Evolutionary conservation across 371 early-diverging fungal genomes (phyloP), one percentile per base, ranked within the genome.

Genomic region (Sporodiniella umbellata): DNA sequence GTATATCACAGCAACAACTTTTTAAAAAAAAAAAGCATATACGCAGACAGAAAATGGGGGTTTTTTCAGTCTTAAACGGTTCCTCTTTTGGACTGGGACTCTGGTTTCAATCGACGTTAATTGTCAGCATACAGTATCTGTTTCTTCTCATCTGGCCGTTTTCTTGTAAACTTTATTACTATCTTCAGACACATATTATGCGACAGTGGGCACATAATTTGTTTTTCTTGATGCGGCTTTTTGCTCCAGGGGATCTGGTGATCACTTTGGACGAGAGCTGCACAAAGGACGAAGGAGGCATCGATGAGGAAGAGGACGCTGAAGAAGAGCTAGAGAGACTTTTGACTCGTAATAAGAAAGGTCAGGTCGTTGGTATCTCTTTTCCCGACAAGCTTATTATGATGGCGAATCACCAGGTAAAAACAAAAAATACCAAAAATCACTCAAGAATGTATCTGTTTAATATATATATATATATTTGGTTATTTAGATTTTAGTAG

Each of bases 401-500:
- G 26, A 86, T 91, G 53, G 80, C 89, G 28, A 90, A 92, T 70
- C 92, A 92, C 67, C 91, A 92, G 72, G 81, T 81, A 67, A 24
- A 24, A 2, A 35, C 6, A 15, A 14, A 26, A 38, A 26, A 18
- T 14, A 15, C 15, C 23, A 12, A n/a, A 14, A 35, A 14, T 11
- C 4, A 12, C 10, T 37, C 7, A 19, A 33, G 14, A 24, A 35
- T 22, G 21, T 40, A 22, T 24, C 4, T 11, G 10, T 24, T 26
- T 18, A 40, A 22, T 22, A 22, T 2, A 12, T 31, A 31, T 31
- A 19, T n/a, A n/a, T n/a, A n/a, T n/a, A n/a, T n/a, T n/a, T n/a
- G n/a, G n/a, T 19, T 17, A 50, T 28, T 7, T 44, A 80, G 84
- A 88, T 88, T 35, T 91, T 90, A 65, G 79, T 87, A 28, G 96